Evolutionary conservation across 2,329 filamentous ascomycete genomes (phyloP).

Genomic region (Curvularia sp.): DNA sequence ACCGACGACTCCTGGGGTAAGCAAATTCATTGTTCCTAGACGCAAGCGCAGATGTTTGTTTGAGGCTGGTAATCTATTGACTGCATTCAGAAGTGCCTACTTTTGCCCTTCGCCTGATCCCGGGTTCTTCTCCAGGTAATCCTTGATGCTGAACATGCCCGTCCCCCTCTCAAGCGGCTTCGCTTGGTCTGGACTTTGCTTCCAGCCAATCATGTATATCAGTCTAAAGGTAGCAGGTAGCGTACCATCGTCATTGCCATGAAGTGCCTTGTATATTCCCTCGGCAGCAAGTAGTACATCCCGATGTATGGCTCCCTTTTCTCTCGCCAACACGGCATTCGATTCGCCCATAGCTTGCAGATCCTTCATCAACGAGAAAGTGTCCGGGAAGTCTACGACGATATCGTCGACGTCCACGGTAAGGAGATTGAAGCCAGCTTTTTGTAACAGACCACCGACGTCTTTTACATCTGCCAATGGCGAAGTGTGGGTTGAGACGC

Average conservation of each 20-base stretch:
- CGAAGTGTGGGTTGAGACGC: constrained; percentile 87
- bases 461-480: constrained; percentile 92
- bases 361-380: constrained; percentile 90
- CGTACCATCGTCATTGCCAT: constrained; percentile 73
- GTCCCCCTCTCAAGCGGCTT: constrained; percentile 84
- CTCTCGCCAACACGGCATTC: constrained; percentile 85
- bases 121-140: constrained; percentile 68
- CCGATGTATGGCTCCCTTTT: constrained; percentile 75
- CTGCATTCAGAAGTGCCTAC: not conserved
- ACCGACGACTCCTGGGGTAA: not conserved
- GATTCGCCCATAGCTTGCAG: constrained; percentile 95
- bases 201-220: constrained; percentile 99
- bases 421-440: constrained; percentile 91
- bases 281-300: constrained; percentile 89
- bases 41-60: not conserved
- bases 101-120: constrained; percentile 28
- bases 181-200: constrained; percentile 78
- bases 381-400: constrained; percentile 90
- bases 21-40: not conserved
- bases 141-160: constrained; percentile 86
- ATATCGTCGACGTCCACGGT: constrained; percentile 98
- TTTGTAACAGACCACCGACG: constrained; percentile 83
- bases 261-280: constrained; percentile 84
- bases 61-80: not conserved
- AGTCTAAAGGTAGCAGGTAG: constrained; percentile 88